phyloP scores from a whole-genome alignment of 1,284 basidiomycete genomes.

The Ceratobasidium sp. region DNA sequence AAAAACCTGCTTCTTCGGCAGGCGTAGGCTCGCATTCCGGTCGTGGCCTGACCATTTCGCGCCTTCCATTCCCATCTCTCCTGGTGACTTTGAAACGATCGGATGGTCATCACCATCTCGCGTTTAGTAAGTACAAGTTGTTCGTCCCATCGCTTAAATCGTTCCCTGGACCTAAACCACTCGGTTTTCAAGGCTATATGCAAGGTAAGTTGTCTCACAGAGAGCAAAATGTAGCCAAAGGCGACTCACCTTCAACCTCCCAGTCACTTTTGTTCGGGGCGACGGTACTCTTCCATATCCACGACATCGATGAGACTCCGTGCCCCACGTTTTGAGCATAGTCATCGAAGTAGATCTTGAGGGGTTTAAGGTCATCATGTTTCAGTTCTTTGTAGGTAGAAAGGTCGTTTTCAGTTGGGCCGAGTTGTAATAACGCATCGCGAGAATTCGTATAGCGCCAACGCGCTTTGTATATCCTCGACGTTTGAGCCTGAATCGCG shows the following conservation, averaged over 20 bases:
- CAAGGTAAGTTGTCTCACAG: too few species aligned
- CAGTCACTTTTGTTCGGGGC: not conserved
- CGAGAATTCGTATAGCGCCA: slow-evolving; percentile 9
- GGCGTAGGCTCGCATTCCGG: slow-evolving; percentile 4
- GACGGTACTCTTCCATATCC: slow-evolving; percentile 14
- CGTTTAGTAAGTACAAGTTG: slow-evolving; percentile 18
- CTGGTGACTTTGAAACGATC: not conserved
- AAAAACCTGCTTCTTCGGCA: not conserved
- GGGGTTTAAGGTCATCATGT: not conserved
- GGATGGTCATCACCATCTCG: slow-evolving; percentile 25
- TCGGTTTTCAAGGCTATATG: slow-evolving; percentile 22
- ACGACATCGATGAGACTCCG: not conserved
- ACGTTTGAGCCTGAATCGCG: not conserved
- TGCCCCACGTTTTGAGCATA: not conserved
- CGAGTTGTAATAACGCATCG: not conserved
- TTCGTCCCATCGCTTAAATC: slow-evolving; percentile 36
- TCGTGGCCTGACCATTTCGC: not conserved
- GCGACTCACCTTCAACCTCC: slow-evolving; percentile 4
- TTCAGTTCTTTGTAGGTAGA: not conserved
- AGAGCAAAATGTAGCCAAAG: too few species aligned
- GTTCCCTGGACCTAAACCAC: slow-evolving; percentile 32
- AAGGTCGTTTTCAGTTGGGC: not conserved
- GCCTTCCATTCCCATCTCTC: slow-evolving; percentile 19
- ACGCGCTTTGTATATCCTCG: not conserved
- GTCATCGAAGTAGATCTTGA: not conserved